Base-by-base conservation (phyloP, 768 basidiomycete genomes). In the Russula emetica region DNA sequence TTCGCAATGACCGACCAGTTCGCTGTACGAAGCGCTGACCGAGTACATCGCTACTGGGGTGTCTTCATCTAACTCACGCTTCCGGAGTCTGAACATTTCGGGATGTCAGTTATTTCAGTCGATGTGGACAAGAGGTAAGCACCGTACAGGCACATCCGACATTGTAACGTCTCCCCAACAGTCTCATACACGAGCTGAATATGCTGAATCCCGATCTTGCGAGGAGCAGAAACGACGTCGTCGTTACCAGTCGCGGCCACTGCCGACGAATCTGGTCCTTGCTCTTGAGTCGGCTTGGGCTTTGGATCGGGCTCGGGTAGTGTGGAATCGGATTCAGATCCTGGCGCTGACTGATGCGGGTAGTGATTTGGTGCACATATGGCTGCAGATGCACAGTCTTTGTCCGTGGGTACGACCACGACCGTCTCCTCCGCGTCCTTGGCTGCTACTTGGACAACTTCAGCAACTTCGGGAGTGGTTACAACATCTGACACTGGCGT, bases 91-190 rank as follows among this genome's bases (percentile, higher is more conserved):
- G 42, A 34, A 22, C 7, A 50, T 5, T 1, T 8, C 2, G 9
- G 18, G 44, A n/a, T 13, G 9, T 26, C 18, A 58, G 20, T 22
- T 5, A 45, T 47, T 22, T 32, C 18, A 44, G n/a, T 22, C 1
- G 14, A 22, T 9, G 45, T 34, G 9, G 16, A 14, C 6, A 14
- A 18, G 9, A 6, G 30, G 20, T 28, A 45, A 11, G 45, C 34
- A 22, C 42, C 66, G 28, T 55, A 67, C 66, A 53, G 32, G 28
- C 66, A 67, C 66, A 67, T 67, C 45, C 66, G 62, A 34, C 66
- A 67, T 51, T 44, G 62, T 22, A 66, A 38, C 13, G 26, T 55
- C 52, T 60, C 18, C 11, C 50, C 66, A 22, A 26, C 40, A 1
- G 49, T 53, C 53, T 66, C 62, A 13, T 66, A 66, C 4, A 36